Base-by-base conservation (phyloP, 345 rosid genomes). In the Brassica carinata region DNA sequence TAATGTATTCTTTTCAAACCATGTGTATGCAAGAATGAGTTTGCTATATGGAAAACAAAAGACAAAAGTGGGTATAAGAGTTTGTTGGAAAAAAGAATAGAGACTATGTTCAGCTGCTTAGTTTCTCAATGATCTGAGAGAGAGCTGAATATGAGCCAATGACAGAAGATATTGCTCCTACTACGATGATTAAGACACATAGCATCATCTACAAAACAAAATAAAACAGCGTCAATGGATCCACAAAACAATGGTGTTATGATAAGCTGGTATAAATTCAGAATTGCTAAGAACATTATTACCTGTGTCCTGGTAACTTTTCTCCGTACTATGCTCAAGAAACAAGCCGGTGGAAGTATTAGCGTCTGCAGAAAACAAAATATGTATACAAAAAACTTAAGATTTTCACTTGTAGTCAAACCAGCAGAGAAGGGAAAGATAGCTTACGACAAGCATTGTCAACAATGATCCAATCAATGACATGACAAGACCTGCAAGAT, bases 391-490 rank as follows among this genome's bases (percentile, higher is more conserved):
- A 2, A 10, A 38, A 79, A 66, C 59, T 36, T 78, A 63, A 33
- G 10, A 8, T 34, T 7, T 7, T 34, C 38, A 36, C 8, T 7
- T 36, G 9, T 8, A 36, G 9, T 7, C 43, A 36, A 36, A 36
- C 9, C 43, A 58, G 9, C n/a, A 58, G 8, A 15, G 33, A 62
- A 68, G 31, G 63, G 23, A 81, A 40, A 65, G 76, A 74, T n/a
- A 72, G 85, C 94, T 83, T 87, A 92, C 98, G 69, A 94, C 97
- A 14, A 94, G 94, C 99, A 92, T 92, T 36, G 98, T 90, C 77
- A 94, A 88, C 75, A 92, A 83, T 43, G 99, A 94, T 88, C 99
- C 98, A 48, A 95, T 92, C 79, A 95, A 71, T 26, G 99, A 92
- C 98, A 95, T 87, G 69, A 92, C 92, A 82, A 90, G 87, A 71